Evolutionary conservation across 305 asterid species (phyloP).

Genomic region (Ajuga reptans): DNA sequence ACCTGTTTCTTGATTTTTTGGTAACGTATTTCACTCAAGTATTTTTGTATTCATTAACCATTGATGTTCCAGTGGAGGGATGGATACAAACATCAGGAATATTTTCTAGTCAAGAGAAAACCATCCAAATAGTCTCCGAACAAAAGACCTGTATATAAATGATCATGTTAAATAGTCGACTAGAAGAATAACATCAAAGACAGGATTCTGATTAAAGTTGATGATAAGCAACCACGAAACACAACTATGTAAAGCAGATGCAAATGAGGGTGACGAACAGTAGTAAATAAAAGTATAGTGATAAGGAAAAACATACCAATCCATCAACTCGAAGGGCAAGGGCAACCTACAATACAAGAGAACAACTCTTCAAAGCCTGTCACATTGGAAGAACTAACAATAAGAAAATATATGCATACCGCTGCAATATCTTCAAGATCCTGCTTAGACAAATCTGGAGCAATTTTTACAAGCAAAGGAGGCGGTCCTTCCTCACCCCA

Average conservation of each 20-base stretch:
- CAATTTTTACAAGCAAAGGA: conserved; percentile 89
- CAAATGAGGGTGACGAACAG: not conserved
- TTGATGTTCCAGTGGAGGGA: not conserved
- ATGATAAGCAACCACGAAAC: not conserved
- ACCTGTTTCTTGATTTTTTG: not conserved
- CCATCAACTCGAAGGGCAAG: conserved; percentile 93
- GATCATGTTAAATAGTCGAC: not conserved
- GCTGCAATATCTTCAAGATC: conserved; percentile 97
- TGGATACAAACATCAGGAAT: not conserved
- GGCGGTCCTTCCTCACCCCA: conserved; percentile 99
- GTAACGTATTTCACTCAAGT: not conserved
- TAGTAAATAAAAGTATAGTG: not conserved
- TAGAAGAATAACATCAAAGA: not conserved
- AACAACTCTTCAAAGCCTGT: conserved; percentile 17
- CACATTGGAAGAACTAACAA: not conserved
- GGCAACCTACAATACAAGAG: conserved; percentile 62
- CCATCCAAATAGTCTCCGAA: not conserved
- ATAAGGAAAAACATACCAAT: conserved; percentile 53
- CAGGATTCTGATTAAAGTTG: not conserved
- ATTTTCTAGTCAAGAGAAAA: not conserved
- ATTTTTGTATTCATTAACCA: not conserved
- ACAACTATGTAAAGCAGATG: not conserved
- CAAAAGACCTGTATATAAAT: not conserved
- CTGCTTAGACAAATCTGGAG: conserved; percentile 88
- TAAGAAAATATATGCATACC: conserved; percentile 34